phyloP scores from a whole-genome alignment of 148 eudicot species.

The Rheum nobile region DNA sequence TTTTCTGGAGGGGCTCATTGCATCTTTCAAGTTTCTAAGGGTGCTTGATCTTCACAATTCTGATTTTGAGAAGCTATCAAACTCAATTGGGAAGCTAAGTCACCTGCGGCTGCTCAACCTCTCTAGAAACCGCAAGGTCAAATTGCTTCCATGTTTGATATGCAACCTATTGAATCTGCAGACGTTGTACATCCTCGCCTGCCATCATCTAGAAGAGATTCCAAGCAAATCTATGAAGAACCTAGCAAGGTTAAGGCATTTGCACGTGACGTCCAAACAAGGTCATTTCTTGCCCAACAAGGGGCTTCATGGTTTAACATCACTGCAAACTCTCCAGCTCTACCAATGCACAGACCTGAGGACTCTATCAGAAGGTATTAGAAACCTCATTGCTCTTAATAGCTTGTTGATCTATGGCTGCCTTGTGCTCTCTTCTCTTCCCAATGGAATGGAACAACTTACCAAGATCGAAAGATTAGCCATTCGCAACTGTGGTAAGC shows the following conservation, averaged over 20 bases:
- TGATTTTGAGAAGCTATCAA: conserved; percentile 2
- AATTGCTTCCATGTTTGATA: not conserved
- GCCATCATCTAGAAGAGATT: conserved; percentile 1
- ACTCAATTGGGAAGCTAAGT: not conserved
- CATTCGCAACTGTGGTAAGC: conserved; percentile 2
- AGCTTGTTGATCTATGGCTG: conserved; percentile 3
- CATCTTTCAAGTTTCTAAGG: conserved; percentile 5
- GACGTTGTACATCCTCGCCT: not conserved
- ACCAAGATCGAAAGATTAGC: not conserved
- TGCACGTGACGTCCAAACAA: not conserved
- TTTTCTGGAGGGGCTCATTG: conserved; percentile 3
- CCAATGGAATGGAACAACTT: not conserved
- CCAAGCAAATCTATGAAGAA: not conserved
- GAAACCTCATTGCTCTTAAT: not conserved
- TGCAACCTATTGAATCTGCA: conserved; percentile 4
- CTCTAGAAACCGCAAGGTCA: not conserved
- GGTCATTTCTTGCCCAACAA: conserved; percentile 3
- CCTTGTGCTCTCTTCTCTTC: not conserved
- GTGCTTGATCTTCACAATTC: conserved; percentile 7
- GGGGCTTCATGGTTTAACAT: not conserved
- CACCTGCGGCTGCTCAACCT: conserved; percentile 6
- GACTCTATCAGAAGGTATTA: not conserved
- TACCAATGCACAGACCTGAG: conserved; percentile 1
- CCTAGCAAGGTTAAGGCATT: conserved; percentile 1
- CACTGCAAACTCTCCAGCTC: not conserved